Conservation (phyloP, 371 early-diverging fungal species). For the Mucor racemosus region DNA sequence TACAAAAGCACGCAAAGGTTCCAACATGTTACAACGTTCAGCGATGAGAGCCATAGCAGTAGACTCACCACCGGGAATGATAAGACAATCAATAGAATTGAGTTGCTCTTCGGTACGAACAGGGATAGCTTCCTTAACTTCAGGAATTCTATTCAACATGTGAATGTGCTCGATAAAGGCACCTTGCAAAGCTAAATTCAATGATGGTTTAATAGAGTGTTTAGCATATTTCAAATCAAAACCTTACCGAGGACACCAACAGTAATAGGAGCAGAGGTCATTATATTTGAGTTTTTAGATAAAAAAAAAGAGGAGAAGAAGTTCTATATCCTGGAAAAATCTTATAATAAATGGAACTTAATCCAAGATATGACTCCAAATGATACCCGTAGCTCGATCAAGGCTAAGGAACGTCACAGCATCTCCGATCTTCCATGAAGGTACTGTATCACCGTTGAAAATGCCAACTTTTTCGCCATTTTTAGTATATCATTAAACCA, state of each 20-base stretch:
- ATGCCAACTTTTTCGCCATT: conserved; percentile 9
- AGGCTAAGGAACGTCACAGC: not conserved
- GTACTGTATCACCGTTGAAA: not conserved
- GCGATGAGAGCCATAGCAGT: conserved; percentile 93
- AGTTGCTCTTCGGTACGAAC: conserved; percentile 74
- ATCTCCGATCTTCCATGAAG: conserved; percentile 1
- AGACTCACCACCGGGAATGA: conserved; percentile 96
- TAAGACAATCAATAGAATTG: conserved; percentile 79
- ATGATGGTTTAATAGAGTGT: not conserved
- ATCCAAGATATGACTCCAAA: conserved; percentile 12
- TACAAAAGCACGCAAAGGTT: conserved; percentile 77
- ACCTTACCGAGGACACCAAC: conserved; percentile 37
- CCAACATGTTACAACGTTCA: conserved; percentile 79
- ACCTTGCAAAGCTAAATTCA: conserved; percentile 83
- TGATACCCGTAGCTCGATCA: conserved; percentile 4
- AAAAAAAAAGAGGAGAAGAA: conserved; percentile 1
- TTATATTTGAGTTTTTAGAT: not conserved
- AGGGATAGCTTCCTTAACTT: conserved; percentile 65
- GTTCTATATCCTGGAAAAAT: conserved; percentile 1
- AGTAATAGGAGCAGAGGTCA: conserved; percentile 21
- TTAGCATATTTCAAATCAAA: not conserved
- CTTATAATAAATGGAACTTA: conserved; percentile 2
- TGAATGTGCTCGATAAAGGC: conserved; percentile 92
- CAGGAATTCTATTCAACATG: conserved; percentile 66
- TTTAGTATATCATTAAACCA: not conserved